phyloP scores from a whole-genome alignment of 768 basidiomycete genomes.

The Lactarius evosmus region DNA sequence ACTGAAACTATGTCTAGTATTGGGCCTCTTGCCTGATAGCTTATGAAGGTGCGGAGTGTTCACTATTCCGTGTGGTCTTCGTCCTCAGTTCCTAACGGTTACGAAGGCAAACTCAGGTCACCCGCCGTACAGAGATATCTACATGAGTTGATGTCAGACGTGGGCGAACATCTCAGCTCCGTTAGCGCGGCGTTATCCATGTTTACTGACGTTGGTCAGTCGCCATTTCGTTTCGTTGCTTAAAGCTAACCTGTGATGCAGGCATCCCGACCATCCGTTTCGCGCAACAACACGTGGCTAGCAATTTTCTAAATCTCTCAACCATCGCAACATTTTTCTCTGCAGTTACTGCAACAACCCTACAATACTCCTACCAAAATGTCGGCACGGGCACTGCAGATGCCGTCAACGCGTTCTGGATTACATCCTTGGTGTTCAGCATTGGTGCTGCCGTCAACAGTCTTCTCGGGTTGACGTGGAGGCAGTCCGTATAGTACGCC shows the following conservation, averaged over 20 bases:
- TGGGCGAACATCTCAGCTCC: slow-evolving; percentile 68
- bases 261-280: slow-evolving; percentile 76
- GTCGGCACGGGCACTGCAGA: slow-evolving; percentile 40
- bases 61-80: slow-evolving; percentile 3
- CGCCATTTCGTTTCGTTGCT: slow-evolving; percentile 20
- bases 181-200: slow-evolving; percentile 63
- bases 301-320: slow-evolving; percentile 69
- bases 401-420: slow-evolving; percentile 72
- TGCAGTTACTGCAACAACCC: slow-evolving; percentile 68
- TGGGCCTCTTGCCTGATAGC: slow-evolving; percentile 71
- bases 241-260: slow-evolving; percentile 28
- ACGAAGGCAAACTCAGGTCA: slow-evolving; percentile 62
- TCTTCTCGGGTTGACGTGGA: slow-evolving; percentile 72
- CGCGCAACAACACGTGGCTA: slow-evolving; percentile 68
- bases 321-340: slow-evolving; percentile 78
- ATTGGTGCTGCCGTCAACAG: slow-evolving; percentile 82
- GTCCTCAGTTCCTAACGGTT: neutral
- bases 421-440: slow-evolving; percentile 70
- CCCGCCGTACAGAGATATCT: slow-evolving; percentile 74
- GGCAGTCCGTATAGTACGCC: slow-evolving; percentile 72
- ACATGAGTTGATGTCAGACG: slow-evolving; percentile 66
- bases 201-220: slow-evolving; percentile 72
- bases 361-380: slow-evolving; percentile 65
- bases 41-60: slow-evolving; percentile 48
- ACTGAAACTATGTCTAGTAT: slow-evolving; percentile 42